Percentiles rank a stretch among this genome's conserved stretches.
These are phyloP conservation scores for Rosa multiflora DNA, from an alignment of 306 rosid genomes.

Conservation along the genomic window DNA sequence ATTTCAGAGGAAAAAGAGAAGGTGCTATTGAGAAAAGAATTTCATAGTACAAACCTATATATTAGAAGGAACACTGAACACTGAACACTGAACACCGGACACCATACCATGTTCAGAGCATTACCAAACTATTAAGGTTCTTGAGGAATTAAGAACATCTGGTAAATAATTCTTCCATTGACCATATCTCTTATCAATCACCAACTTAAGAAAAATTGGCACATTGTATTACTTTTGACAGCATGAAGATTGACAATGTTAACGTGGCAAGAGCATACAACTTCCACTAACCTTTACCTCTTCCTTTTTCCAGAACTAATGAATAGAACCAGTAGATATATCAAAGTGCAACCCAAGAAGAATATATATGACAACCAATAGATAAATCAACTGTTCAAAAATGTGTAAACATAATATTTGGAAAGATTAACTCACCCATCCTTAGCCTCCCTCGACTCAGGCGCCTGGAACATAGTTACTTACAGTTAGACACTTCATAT, in stretches of 20 bases:
- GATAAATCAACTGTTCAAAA: background rate
- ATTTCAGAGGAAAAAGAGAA: too few species aligned
- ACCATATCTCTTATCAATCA: background rate
- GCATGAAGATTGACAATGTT: background rate
- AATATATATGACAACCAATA: background rate
- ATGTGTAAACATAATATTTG: constrained; percentile 15
- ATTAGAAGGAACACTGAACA: background rate
- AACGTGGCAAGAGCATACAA: background rate
- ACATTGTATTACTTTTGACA: constrained; percentile 3
- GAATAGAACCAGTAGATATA: background rate
- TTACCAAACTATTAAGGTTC: background rate
- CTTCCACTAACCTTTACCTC: background rate
- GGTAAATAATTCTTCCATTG: background rate
- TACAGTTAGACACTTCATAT: constrained; percentile 28
- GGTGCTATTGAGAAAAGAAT: background rate
- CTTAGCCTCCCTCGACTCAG: constrained; percentile 47
- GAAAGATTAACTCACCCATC: constrained; percentile 47
- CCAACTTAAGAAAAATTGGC: background rate
- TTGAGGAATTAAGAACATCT: background rate
- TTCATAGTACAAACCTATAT: too few species aligned
- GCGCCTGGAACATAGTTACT: constrained; percentile 45
- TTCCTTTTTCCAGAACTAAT: background rate
- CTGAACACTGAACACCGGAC: too few species aligned
- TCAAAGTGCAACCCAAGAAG: background rate
- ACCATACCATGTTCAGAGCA: background rate